These are phyloP conservation scores for Mallotus repandus DNA, from an alignment of 441 rosid genomes.

Conservation along the genomic window DNA sequence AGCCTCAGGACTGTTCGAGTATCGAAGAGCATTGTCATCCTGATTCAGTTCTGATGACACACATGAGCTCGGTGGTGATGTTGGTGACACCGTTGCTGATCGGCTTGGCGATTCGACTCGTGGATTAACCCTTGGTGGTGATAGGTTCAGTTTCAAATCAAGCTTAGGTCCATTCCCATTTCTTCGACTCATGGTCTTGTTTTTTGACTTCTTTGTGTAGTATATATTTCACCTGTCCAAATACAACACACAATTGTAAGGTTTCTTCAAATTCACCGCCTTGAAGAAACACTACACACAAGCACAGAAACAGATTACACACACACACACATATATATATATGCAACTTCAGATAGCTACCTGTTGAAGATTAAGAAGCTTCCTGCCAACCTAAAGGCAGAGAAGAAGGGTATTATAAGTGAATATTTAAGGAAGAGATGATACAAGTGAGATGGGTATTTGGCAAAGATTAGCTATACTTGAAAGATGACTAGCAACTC, in stretches of 20 bases:
- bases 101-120: constrained; percentile 53
- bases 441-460: background rate
- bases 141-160: constrained; percentile 86
- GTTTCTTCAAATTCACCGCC: too few species aligned
- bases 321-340: too few species aligned
- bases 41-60: constrained; percentile 78
- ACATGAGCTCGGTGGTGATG: constrained; percentile 86
- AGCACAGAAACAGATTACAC: too few species aligned
- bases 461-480: constrained; percentile 8
- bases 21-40: constrained; percentile 36
- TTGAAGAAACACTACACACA: too few species aligned
- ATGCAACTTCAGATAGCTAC: constrained; percentile 21
- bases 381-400: constrained; percentile 21
- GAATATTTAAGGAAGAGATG: constrained; percentile 11
- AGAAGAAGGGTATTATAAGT: constrained; percentile 21
- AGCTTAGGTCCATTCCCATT: constrained; percentile 59
- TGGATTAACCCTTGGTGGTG: constrained; percentile 61
- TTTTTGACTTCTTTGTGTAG: constrained; percentile 9
- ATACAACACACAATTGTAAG: background rate
- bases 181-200: constrained; percentile 61
- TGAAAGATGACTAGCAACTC: constrained; percentile 4
- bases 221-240: constrained; percentile 13
- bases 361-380: constrained; percentile 24
- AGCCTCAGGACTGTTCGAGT: constrained; percentile 77
- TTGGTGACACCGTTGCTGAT: constrained; percentile 68